Base-by-base conservation (phyloP, 306 rosid genomes). In the Vigna trinervia region DNA sequence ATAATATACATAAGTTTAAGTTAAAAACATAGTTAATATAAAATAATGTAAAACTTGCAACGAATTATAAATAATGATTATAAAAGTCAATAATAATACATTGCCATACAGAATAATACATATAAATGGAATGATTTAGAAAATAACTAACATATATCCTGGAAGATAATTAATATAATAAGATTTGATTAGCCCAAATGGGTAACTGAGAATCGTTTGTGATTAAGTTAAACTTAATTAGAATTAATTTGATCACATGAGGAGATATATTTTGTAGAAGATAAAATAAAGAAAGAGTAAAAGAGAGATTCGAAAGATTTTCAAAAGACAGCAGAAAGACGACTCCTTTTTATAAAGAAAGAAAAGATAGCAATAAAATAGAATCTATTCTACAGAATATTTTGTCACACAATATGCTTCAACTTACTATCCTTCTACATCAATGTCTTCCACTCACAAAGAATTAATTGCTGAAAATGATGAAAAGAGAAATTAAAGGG, bases 341-440 rank as follows among this genome's bases (percentile, higher is more conserved):
- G 34, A 66, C 80, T 80, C 83, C 85, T 89, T 90, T 30, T 85
- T 79, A 74, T 76, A 85, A 88, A 85, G 87, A 82, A 76, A 68
- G 74, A 82, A 86, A 72, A 70, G 85, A 84, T 64, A 75, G 77
- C 86, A 80, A 83, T 76, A 86, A 85, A 81, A 82, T 84, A 71
- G 90, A 87, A 85, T 88, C 96, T 74, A 77, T 77, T 85, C 85
- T 63, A 73, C 77, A 67, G 84, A 86, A 88, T 80, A 83, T 11
- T 84, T 58, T 72, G 66, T 84, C 75, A 63, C 72, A 60, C 74
- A 75, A 47, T 56, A 67, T 69, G 84, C 84, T 80, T 38, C 84
- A 79, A 47, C 54, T 39, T 69, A 68, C 62, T 75, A 43, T 71
- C 22, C 64, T 79, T 8, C 54, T 61, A 74, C 71, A 58, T 67